phyloP scores from a whole-genome alignment of 371 early-diverging fungal species.

The Mucor indicus region DNA sequence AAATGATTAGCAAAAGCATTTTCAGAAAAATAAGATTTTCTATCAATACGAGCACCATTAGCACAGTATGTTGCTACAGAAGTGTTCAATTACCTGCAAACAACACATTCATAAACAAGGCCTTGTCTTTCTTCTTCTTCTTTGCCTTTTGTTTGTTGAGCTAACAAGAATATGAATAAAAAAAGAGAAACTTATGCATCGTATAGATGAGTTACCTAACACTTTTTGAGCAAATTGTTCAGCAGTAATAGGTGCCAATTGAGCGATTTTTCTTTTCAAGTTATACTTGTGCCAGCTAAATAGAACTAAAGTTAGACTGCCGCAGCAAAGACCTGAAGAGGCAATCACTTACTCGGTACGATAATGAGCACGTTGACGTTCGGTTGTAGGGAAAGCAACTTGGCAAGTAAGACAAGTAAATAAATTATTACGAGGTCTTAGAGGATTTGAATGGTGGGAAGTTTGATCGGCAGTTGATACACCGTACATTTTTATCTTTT shows the following conservation, averaged over 20 bases:
- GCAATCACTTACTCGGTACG: constrained; percentile 60
- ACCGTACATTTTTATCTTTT: no score
- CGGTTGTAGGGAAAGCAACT: constrained; percentile 80
- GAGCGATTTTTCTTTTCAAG: constrained; percentile 82
- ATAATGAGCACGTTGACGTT: constrained; percentile 83
- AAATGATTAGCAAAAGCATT: constrained; percentile 89
- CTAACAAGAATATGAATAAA: constrained; percentile 12
- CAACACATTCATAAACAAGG: constrained; percentile 35
- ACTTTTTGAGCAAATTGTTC: constrained; percentile 73
- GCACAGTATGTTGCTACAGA: no score
- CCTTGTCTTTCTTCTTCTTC: constrained; percentile 40
- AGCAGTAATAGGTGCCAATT: constrained; percentile 69
- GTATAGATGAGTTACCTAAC: constrained; percentile 32
- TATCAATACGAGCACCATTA: no score
- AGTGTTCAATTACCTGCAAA: constrained; percentile 33
- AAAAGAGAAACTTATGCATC: background rate
- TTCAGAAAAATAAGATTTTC: constrained; percentile 73
- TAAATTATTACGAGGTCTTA: constrained; percentile 22
- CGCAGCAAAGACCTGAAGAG: background rate
- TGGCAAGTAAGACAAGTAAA: constrained; percentile 81
- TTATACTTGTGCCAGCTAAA: constrained; percentile 86
- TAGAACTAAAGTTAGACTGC: background rate
- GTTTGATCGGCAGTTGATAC: no score
- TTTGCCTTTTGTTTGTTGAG: constrained; percentile 44
- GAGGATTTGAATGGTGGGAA: constrained; percentile 20